A percentile compares a stretch with the other conserved stretches of the same genome.
Conservation (phyloP, 331 rosid genomes). For the Malus hybrid region DNA sequence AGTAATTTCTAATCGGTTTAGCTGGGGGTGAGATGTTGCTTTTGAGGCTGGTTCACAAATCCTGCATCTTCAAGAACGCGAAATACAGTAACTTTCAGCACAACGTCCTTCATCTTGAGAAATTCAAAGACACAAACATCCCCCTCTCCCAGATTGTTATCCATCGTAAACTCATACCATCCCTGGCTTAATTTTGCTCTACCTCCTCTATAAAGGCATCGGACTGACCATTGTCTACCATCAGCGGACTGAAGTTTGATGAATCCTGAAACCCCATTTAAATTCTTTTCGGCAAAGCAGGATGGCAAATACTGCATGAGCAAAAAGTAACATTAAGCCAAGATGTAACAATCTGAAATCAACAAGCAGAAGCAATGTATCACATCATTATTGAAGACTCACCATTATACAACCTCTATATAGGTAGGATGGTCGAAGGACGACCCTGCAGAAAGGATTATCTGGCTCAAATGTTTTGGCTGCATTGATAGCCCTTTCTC, state of each 20-base stretch:
- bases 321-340: neutral
- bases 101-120: constrained; percentile 55
- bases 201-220: constrained; percentile 86
- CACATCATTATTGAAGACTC: constrained; percentile 23
- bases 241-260: constrained; percentile 83
- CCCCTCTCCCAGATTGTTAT: constrained; percentile 88
- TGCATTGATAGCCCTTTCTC: constrained; percentile 70
- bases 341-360: neutral
- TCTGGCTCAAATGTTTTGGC: constrained; percentile 83
- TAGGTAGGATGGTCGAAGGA: constrained; percentile 87
- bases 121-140: constrained; percentile 94
- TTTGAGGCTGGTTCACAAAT: constrained; percentile 39
- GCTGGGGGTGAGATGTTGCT: constrained; percentile 29
- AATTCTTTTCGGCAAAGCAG: constrained; percentile 90
- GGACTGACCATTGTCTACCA: constrained; percentile 84
- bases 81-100: constrained; percentile 76
- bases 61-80: constrained; percentile 58
- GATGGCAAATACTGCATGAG: constrained; percentile 84
- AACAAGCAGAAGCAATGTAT: neutral
- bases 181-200: constrained; percentile 97
- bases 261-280: constrained; percentile 82
- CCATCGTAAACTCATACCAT: constrained; percentile 79
- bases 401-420: constrained; percentile 99
- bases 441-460: constrained; percentile 95
- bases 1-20: constrained; percentile 47